A percentile compares a stretch with the other conserved stretches of the same genome.
These are phyloP conservation scores for Fusarium odoratissimum DNA, from an alignment of 2,329 filamentous ascomycete genomes.

Conservation along the genomic window DNA sequence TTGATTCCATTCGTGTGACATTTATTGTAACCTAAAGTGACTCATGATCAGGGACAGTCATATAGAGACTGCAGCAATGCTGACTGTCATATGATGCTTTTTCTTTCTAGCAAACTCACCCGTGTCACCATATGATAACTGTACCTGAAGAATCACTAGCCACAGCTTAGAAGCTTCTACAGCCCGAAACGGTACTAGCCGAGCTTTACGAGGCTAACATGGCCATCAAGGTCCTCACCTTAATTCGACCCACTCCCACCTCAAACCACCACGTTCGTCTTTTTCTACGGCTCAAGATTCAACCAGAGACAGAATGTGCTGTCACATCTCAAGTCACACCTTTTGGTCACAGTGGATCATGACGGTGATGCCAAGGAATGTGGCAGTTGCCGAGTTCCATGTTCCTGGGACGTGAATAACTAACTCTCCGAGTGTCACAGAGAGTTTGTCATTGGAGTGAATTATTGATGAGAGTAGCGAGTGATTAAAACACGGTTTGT, in stretches of 20 bases:
- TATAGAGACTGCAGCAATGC: rapidly evolving
- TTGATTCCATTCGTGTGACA: not conserved
- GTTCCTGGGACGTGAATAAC: constrained; percentile 4
- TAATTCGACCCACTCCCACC: constrained; percentile 42
- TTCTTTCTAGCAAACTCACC: not conserved
- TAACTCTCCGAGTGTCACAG: not conserved
- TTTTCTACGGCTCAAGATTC: not conserved
- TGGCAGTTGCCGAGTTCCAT: constrained; percentile 37
- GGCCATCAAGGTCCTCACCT: constrained; percentile 48
- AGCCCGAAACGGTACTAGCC: constrained; percentile 10
- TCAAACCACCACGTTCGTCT: constrained; percentile 6
- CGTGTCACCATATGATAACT: not conserved
- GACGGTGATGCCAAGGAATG: constrained; percentile 24
- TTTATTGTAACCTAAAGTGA: not conserved
- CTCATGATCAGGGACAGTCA: too few species aligned
- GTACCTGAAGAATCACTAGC: constrained; percentile 1
- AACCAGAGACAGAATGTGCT: not conserved
- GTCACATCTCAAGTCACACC: constrained; percentile 3
- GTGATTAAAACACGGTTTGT: not conserved
- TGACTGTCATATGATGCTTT: not conserved
- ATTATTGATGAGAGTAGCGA: constrained; percentile 10
- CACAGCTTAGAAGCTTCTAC: constrained; percentile 20
- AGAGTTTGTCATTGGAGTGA: not conserved
- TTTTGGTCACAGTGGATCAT: constrained; percentile 14
- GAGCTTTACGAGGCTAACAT: constrained; percentile 18